Percentiles rank a stretch among this genome's conserved stretches.
Evolutionary conservation across 1,139 yeast genomes (phyloP).

Genomic region (Yamadazyma taylorii): DNA sequence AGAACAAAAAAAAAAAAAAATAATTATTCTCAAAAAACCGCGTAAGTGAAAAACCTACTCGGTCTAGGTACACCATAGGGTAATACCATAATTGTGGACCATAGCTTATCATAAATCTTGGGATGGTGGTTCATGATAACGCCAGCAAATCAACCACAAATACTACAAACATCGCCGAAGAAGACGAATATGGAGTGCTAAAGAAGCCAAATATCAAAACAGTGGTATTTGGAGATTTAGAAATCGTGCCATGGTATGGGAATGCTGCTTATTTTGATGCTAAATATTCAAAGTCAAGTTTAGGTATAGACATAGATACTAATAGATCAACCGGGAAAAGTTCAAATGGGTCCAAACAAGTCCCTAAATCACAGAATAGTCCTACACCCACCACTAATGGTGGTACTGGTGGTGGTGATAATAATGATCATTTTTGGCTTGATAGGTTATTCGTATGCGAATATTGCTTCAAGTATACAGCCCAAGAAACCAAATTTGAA

Average conservation of each 20-base stretch:
- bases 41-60: too few relatives aligned
- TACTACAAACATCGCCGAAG: neutral
- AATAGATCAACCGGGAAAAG: too few relatives aligned
- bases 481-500: conserved; percentile 33
- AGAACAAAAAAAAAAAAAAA: neutral
- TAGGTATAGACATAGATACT: conserved; percentile 5
- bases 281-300: conserved; percentile 12
- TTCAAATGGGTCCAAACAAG: too few relatives aligned
- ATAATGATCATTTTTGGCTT: conserved; percentile 44
- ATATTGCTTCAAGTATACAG: conserved; percentile 78
- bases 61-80: too few relatives aligned
- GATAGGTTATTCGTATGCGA: conserved; percentile 72
- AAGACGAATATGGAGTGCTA: conserved; percentile 56
- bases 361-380: too few relatives aligned
- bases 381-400: too few relatives aligned
- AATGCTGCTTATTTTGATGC: conserved; percentile 67
- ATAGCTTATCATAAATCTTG: conserved; percentile 1
- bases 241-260: conserved; percentile 83
- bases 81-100: too few relatives aligned
- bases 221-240: conserved; percentile 64
- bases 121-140: neutral
- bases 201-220: conserved; percentile 59
- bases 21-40: too few relatives aligned
- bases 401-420: conserved; percentile 1
- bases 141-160: neutral